Evolutionary conservation across 2,329 filamentous ascomycete species (phyloP), one percentile per base, ranked within the genome.

Genomic region (Pseudogymnoascus sp.): DNA sequence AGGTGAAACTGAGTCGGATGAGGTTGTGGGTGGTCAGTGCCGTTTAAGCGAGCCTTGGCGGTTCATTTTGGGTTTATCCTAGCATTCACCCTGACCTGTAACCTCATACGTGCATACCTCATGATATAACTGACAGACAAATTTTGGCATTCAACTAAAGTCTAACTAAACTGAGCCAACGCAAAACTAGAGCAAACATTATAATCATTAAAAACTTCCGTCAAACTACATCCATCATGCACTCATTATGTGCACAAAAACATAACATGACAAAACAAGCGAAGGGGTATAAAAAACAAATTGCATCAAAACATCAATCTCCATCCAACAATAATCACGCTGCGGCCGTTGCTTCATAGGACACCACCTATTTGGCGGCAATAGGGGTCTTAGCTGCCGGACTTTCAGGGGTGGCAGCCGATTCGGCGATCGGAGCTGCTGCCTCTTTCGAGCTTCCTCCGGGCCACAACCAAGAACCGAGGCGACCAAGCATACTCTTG

Each of bases 151-250:
- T 56, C 50, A 56, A 33, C 50, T 56, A 56, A 56, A 13, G 26
- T 56, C 50, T 53, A 33, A 56, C 50, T 56, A 56, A 56, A 56
- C 50, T 13, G 50, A 56, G 50, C 50, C 29, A 56, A 33, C 50
- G 50, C 50, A 56, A 33, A 56, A 31, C 26, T 56, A 56, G 50
- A 33, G 29, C 26, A 56, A 56, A 56, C 50, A 56, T 56, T n/a
- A 56, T 56, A 56, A 56, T 56, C 50, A 56, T 56, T 56, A 56
- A 56, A 56, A 56, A 56, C 17, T 56, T 56, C 50, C 50, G 50
- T 56, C 50, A 56, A 56, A 33, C 29, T 56, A 56, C 50, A 56
- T 56, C 9, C 19, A 19, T 56, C 50, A 33, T 56, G 50, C 50
- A 56, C 50, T 56, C 50, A 56, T 56, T 56, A 56, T 19, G 50